phyloP scores from a whole-genome alignment of 2,329 filamentous ascomycete species.

The Setomelanomma holmii region DNA sequence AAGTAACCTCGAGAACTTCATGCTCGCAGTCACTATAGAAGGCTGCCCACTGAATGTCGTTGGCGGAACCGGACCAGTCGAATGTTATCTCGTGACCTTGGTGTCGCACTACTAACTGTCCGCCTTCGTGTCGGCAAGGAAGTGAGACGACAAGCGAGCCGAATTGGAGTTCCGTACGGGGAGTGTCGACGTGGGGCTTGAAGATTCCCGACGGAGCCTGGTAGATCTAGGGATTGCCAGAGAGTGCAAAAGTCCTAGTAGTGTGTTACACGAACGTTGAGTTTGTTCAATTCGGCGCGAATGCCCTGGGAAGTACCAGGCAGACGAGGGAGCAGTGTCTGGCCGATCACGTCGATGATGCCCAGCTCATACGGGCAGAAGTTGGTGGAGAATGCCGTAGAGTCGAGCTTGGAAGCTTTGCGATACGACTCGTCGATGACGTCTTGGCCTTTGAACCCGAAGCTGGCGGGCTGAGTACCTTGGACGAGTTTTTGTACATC shows the following conservation, averaged over 20 bases:
- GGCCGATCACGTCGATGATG: slow-evolving; percentile 60
- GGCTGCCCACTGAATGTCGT: slow-evolving; percentile 55
- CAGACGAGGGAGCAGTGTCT: slow-evolving; percentile 52
- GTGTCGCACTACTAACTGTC: slow-evolving; percentile 55
- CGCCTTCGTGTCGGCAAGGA: slow-evolving; percentile 50
- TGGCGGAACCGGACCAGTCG: slow-evolving; percentile 47
- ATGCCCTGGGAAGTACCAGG: slow-evolving; percentile 41
- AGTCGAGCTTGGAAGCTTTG: slow-evolving; percentile 62
- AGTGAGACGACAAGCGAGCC: slow-evolving; percentile 64
- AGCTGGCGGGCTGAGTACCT: slow-evolving; percentile 53
- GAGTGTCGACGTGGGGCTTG: slow-evolving; percentile 62
- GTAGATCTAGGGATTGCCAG: slow-evolving; percentile 53
- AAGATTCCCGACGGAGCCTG: slow-evolving; percentile 60
- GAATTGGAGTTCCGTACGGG: slow-evolving; percentile 57
- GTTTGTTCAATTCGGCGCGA: slow-evolving; percentile 63
- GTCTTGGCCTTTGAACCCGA: slow-evolving; percentile 55
- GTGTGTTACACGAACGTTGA: slow-evolving; percentile 54
- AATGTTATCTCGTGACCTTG: slow-evolving; percentile 44
- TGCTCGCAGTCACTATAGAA: slow-evolving; percentile 63
- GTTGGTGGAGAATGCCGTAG: slow-evolving; percentile 53
- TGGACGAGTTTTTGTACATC: not conserved
- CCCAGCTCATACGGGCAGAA: slow-evolving; percentile 62
- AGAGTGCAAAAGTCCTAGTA: not conserved
- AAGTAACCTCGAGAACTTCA: slow-evolving; percentile 58
- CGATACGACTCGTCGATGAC: slow-evolving; percentile 62